phyloP scores from a whole-genome alignment of 2,329 filamentous ascomycete genomes.

The Dothideomycetidae sp. region DNA sequence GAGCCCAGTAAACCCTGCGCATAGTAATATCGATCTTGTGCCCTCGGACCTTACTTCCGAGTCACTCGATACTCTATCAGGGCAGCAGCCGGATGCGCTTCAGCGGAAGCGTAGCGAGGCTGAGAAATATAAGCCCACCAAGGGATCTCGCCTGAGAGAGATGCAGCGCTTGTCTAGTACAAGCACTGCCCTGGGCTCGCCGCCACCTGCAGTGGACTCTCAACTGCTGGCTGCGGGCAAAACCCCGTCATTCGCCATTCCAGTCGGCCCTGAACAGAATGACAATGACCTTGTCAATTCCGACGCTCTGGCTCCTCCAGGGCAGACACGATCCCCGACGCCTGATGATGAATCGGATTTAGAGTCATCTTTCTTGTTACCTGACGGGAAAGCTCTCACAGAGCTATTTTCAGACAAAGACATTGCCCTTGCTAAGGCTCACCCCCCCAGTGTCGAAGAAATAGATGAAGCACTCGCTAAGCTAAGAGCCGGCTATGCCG shows the following conservation, averaged over 20 bases:
- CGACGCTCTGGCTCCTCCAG: not conserved
- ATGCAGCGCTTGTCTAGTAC: constrained; percentile 16
- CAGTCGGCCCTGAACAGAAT: not conserved
- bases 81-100: constrained; percentile 6
- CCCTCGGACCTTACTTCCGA: constrained; percentile 7
- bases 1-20: too few relatives aligned
- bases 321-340: too few relatives aligned
- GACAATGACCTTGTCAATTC: not conserved
- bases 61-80: not conserved
- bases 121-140: constrained; percentile 30
- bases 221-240: not conserved
- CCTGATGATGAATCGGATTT: not conserved
- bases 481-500: not conserved
- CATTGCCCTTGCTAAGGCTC: not conserved
- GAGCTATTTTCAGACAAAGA: not conserved
- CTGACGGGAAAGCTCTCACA: not conserved
- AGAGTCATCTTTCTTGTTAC: not conserved
- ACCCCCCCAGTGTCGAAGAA: not conserved
- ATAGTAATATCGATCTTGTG: constrained; percentile 2
- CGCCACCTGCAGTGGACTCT: not conserved
- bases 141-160: constrained; percentile 28
- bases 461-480: not conserved
- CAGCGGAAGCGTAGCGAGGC: constrained; percentile 15
- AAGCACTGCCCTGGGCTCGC: constrained; percentile 3
- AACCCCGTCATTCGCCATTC: not conserved